Evolutionary conservation across 805 yeast genomes (phyloP), one percentile per base, ranked within the genome.

Genomic region (Sporopachydermia quercuum): DNA sequence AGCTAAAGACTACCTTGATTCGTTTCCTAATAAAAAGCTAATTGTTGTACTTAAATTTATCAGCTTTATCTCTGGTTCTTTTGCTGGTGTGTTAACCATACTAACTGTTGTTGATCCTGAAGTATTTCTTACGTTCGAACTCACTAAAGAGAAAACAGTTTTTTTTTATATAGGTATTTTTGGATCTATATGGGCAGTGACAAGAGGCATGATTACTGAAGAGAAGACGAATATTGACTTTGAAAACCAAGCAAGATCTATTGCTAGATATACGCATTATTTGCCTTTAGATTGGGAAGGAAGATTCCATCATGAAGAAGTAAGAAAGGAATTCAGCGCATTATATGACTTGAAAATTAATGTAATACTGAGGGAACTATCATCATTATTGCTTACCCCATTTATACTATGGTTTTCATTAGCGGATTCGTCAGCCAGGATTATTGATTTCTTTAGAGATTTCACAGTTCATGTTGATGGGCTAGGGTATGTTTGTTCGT

Each of bases 381-480:
- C 83, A 23, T 83, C 96, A 53, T 67, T 91, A 48, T 58, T 89
- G 1, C 57, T 89, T 47, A 78, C 94, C 1, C 99, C 98, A 1
- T 81, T 86, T 45, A 73, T 91, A n/a, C 61, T 91, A 15, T 86
- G 94, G 81, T 76, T 79, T 52, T 74, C 84, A 15, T 62, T 91
- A 18, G 85, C 96, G 3, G 68, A 69, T 39, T 68, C 75, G 17
- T 65, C 89, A 11, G 87, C 81, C 18, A 66, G 74, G 18, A 80
- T 91, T 36, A 72, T 91, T 19, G 97, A 91, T 53, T 91, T 91
- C 52, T 84, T 89, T 56, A 63, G 97, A 41, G 96, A 89, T 43
- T 79, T 74, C 48, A 77, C 94, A 8, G 77, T 86, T 8, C 91
- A 89, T 55, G 84, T 87, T 37, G 96, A 87, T 60, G 97, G 96